phyloP scores from a whole-genome alignment of 192 early-diverging fungal species.

The Obelidium mucronatum region DNA sequence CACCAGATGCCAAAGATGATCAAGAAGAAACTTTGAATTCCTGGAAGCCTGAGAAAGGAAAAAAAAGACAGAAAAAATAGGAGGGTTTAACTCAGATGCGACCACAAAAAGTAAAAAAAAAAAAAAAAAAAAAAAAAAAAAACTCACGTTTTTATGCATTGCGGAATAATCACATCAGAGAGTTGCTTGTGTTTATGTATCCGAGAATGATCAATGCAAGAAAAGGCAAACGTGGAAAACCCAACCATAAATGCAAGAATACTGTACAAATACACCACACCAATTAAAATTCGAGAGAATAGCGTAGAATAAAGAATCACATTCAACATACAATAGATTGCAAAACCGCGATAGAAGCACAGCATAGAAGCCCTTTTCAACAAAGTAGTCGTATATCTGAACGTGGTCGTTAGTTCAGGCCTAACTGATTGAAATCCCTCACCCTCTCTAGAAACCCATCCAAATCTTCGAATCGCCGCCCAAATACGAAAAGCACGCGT shows the following conservation, averaged over 20 bases:
- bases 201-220: conserved; percentile 88
- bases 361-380: conserved; percentile 85
- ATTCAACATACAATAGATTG: conserved; percentile 77
- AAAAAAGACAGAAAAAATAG: no score
- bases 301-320: background rate
- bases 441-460: conserved; percentile 75
- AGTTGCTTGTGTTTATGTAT: conserved; percentile 75
- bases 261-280: conserved; percentile 44
- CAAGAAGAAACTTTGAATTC: conserved; percentile 61
- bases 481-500: conserved; percentile 82
- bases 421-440: conserved; percentile 34
- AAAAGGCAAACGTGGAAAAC: conserved; percentile 88
- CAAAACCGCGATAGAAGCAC: conserved; percentile 79
- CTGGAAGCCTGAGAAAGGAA: conserved; percentile 35
- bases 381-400: conserved; percentile 90
- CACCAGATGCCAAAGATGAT: conserved; percentile 76
- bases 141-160: conserved; percentile 74
- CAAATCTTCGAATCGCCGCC: conserved; percentile 81
- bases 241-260: conserved; percentile 86
- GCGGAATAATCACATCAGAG: conserved; percentile 76
- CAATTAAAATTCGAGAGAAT: background rate
- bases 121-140: no score
- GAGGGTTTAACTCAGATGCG: no score
- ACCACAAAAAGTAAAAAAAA: background rate
- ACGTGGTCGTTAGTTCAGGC: conserved; percentile 24